Conservation (phyloP, 352 stramenopile genomes). For the Phytophthora pini region DNA sequence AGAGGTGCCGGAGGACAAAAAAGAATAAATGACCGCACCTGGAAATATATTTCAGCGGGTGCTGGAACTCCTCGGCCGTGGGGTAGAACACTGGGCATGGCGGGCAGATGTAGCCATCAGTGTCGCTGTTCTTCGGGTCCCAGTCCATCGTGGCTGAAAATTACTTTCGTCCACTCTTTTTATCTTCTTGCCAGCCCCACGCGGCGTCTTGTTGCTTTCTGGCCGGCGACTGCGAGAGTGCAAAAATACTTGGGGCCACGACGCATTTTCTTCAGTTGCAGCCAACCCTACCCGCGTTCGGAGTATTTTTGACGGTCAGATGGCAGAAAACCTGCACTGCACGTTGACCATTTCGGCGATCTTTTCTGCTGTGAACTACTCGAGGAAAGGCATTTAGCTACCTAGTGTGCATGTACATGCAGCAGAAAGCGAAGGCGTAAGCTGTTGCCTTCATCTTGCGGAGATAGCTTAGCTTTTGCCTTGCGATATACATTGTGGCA, state of each 20-base stretch:
- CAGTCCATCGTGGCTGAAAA: constrained; percentile 60
- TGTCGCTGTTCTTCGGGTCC: constrained; percentile 56
- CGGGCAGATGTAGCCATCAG: constrained; percentile 84
- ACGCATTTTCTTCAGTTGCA: neutral
- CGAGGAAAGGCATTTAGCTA: too few relatives aligned
- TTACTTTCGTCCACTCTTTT: too few relatives aligned
- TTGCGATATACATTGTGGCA: neutral
- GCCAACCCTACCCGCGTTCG: too few relatives aligned
- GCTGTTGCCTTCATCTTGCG: too few relatives aligned
- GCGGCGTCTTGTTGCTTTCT: constrained; percentile 15
- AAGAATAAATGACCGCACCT: constrained; percentile 75
- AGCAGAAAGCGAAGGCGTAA: neutral
- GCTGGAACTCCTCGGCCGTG: constrained; percentile 86
- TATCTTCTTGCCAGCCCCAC: neutral
- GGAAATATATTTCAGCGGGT: constrained; percentile 94
- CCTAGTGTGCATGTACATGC: too few relatives aligned
- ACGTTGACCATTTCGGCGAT: neutral
- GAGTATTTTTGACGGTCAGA: constrained; percentile 40
- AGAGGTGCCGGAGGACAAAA: constrained; percentile 1
- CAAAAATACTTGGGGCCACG: constrained; percentile 33
- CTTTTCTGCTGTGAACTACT: neutral
- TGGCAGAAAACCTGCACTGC: constrained; percentile 16
- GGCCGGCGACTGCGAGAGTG: constrained; percentile 32
- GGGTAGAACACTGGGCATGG: constrained; percentile 89
- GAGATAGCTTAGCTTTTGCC: too few relatives aligned